These are phyloP conservation scores for Mycena crocata DNA, from an alignment of 768 basidiomycete genomes.

Conservation along the genomic window DNA sequence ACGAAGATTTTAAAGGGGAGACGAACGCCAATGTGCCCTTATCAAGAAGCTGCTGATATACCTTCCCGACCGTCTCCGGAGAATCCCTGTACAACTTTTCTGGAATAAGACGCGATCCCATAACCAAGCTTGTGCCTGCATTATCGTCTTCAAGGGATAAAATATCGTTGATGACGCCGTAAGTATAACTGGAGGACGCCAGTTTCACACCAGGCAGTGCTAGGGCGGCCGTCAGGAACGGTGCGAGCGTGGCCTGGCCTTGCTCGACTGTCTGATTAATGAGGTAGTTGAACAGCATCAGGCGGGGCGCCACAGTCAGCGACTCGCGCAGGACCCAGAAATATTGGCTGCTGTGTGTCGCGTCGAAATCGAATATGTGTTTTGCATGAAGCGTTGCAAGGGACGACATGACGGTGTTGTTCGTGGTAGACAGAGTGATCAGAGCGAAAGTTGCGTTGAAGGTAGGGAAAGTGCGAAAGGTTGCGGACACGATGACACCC, in stretches of 20 bases:
- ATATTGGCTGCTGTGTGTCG: conserved; percentile 43
- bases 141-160: conserved; percentile 28
- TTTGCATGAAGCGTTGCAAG: conserved; percentile 43
- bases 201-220: conserved; percentile 31
- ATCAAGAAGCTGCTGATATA: conserved; percentile 37
- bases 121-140: conserved; percentile 19
- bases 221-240: conserved; percentile 34
- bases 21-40: conserved; percentile 24
- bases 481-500: no score
- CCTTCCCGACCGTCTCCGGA: conserved; percentile 28
- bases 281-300: conserved; percentile 32
- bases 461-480: conserved; percentile 48
- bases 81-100: conserved; percentile 22
- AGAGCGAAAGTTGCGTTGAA: conserved; percentile 42
- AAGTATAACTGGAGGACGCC: not conserved
- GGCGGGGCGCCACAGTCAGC: not conserved
- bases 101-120: conserved; percentile 35
- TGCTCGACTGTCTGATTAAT: conserved; percentile 34
- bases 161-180: conserved; percentile 29
- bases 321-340: conserved; percentile 32
- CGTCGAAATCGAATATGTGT: conserved; percentile 50
- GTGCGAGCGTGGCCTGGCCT: conserved; percentile 30
- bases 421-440: conserved; percentile 29
- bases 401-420: conserved; percentile 34
- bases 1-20: not conserved